A percentile compares a stretch with the other conserved stretches of the same genome.
Conservation (phyloP, 1,284 basidiomycete species). For the Polyporus tsugae region DNA sequence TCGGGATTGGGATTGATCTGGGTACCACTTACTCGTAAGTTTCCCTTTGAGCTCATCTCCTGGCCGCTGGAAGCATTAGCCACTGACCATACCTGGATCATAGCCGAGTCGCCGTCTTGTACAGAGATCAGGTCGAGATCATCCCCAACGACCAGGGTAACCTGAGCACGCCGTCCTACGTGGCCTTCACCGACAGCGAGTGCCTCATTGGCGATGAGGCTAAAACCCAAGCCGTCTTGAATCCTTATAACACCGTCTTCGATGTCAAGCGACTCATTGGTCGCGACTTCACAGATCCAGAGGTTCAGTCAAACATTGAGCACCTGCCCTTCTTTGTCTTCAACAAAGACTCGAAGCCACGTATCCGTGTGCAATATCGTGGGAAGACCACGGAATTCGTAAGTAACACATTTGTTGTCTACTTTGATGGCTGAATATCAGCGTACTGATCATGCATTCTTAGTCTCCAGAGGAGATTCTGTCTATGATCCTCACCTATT, state of each 20-base stretch:
- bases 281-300: background rate
- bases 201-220: background rate
- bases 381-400: conserved; percentile 94
- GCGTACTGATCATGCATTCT: background rate
- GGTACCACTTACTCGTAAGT: background rate
- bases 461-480: conserved; percentile 96
- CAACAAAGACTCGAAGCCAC: conserved; percentile 87
- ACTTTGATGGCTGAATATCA: background rate
- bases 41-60: background rate
- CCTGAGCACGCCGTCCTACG: background rate
- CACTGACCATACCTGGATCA: background rate
- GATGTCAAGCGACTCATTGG: background rate
- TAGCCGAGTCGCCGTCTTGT: background rate
- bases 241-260: background rate
- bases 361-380: conserved; percentile 89
- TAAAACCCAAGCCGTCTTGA: background rate
- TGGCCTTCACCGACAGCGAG: background rate
- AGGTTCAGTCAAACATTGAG: background rate
- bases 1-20: background rate
- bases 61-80: too few species aligned
- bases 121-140: background rate
- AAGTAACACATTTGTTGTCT: conserved; percentile 47
- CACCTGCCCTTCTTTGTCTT: conserved; percentile 90
- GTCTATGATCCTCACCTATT: conserved; percentile 96
- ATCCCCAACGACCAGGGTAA: background rate